A percentile compares a stretch with the other conserved stretches of the same genome.
These are phyloP conservation scores for Senna tora DNA, from an alignment of 306 rosid genomes.

Conservation along the genomic window DNA sequence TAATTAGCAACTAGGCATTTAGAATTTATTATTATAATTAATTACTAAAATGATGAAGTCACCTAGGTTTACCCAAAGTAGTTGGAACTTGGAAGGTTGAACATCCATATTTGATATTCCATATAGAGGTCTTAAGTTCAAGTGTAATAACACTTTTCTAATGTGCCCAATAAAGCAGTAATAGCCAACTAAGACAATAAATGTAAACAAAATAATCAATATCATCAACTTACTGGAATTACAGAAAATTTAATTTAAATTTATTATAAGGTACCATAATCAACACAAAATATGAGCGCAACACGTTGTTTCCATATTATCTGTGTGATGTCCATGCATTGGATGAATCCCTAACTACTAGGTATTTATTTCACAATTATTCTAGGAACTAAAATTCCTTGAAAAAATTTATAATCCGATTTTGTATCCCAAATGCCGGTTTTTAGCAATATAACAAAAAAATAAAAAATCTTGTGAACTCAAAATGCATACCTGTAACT, in stretches of 20 bases:
- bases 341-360: background rate
- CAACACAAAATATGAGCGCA: background rate
- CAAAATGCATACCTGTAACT: constrained; percentile 55
- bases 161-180: background rate
- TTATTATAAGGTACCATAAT: background rate
- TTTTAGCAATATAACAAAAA: background rate
- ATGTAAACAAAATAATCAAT: constrained; percentile 1
- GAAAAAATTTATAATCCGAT: background rate
- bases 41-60: background rate
- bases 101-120: no score
- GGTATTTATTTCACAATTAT: background rate
- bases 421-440: background rate
- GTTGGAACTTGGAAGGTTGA: background rate
- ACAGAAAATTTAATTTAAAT: background rate
- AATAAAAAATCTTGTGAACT: background rate
- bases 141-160: background rate
- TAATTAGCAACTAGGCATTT: background rate
- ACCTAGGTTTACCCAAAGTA: background rate
- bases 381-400: background rate
- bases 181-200: background rate
- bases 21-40: background rate
- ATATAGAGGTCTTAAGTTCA: background rate
- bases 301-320: background rate
- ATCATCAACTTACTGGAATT: background rate
- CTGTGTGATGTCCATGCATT: background rate